A percentile compares a stretch with the other conserved stretches of the same genome.
Conservation (phyloP, 345 rosid genomes). For the thale cress (Arabidopsis thaliana) region DNA sequence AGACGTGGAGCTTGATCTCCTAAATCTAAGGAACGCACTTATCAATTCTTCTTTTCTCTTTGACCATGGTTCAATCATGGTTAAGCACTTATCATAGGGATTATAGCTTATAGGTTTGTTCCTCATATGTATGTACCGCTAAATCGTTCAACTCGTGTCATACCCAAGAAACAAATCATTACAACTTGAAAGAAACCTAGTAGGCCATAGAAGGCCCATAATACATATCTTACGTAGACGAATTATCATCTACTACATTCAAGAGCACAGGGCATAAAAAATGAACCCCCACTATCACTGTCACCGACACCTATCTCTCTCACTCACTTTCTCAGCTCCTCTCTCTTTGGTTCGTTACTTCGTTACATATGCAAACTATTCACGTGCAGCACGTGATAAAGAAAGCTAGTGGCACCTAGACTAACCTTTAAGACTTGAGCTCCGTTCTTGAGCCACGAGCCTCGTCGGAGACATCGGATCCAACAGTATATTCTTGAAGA, state of each 20-base stretch:
- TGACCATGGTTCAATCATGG: no score
- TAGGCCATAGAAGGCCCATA: conserved; percentile 32
- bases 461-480: conserved; percentile 25
- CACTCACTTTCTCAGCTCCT: not conserved
- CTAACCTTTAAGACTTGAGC: conserved; percentile 12
- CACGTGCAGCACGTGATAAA: conserved; percentile 33
- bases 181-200: not conserved
- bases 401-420: not conserved
- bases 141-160: no score
- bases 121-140: no score
- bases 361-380: not conserved
- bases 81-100: no score
- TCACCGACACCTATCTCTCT: conserved; percentile 17
- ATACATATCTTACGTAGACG: not conserved
- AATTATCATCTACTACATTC: conserved; percentile 20
- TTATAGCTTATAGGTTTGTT: no score
- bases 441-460: conserved; percentile 20
- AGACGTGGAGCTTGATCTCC: no score
- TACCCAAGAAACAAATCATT: not conserved
- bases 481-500: conserved; percentile 10
- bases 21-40: no score
- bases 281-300: conserved; percentile 10
- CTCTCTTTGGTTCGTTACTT: not conserved
- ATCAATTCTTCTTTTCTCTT: no score
- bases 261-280: not conserved